A percentile compares a stretch with the other conserved stretches of the same genome.
Evolutionary conservation across 352 stramenopile species (phyloP).

Genomic region (Phytopythium litorale): DNA sequence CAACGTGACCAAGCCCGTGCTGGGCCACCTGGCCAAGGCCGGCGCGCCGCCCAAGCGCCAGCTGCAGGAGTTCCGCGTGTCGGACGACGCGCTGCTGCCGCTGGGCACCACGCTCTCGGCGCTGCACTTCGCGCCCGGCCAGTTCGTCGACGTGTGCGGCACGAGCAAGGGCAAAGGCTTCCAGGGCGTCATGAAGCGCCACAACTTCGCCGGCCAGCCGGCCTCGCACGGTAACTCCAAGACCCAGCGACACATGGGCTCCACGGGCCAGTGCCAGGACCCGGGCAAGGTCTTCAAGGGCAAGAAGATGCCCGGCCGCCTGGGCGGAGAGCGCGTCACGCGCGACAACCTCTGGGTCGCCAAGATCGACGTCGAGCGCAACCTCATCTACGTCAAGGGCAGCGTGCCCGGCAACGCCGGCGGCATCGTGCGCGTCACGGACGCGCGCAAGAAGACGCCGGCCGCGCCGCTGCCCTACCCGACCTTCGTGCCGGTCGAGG

Average conservation of each 20-base stretch:
- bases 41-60: conserved; percentile 92
- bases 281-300: conserved; percentile 99
- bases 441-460: conserved; percentile 84
- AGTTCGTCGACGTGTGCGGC: conserved; percentile 97
- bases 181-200: conserved; percentile 98
- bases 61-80: conserved; percentile 95
- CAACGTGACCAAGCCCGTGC: conserved; percentile 93
- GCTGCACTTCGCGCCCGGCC: conserved; percentile 97
- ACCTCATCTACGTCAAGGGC: conserved; percentile 94
- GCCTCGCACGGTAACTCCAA: conserved; percentile 98
- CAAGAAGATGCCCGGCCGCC: conserved; percentile 99
- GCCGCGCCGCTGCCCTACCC: conserved; percentile 67
- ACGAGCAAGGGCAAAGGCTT: conserved; percentile 91
- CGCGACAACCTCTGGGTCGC: conserved; percentile 95
- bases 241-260: conserved; percentile 95
- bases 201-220: conserved; percentile 95
- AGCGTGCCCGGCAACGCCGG: conserved; percentile 90
- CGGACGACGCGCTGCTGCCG: conserved; percentile 83
- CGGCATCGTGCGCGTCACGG: conserved; percentile 80
- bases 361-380: conserved; percentile 91
- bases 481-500: conserved; percentile 59
- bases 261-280: conserved; percentile 97
- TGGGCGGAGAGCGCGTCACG: conserved; percentile 94
- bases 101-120: conserved; percentile 93
- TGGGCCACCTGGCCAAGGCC: conserved; percentile 91